phyloP scores from a whole-genome alignment of 148 eudicot species.

The Limonium bicolor region DNA sequence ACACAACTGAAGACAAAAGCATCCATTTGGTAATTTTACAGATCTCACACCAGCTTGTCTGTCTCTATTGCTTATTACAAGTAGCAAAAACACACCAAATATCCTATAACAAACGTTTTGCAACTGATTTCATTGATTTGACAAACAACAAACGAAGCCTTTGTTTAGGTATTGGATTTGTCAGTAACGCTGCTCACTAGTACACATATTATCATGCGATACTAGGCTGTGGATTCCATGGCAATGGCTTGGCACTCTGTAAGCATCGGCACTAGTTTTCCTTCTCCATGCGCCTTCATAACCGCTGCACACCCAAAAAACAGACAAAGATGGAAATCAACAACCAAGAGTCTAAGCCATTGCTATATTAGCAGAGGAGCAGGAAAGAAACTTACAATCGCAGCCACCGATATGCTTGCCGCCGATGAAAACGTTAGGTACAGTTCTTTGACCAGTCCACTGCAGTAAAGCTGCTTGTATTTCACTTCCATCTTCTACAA shows the following conservation, averaged over 20 bases:
- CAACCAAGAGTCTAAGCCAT: neutral
- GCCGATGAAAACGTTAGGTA: constrained; percentile 49
- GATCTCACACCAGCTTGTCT: too few relatives aligned
- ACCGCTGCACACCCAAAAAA: constrained; percentile 41
- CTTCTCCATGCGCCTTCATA: constrained; percentile 22
- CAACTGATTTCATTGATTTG: too few relatives aligned
- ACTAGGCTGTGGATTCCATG: constrained; percentile 5
- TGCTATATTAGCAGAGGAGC: neutral
- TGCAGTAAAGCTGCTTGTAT: constrained; percentile 36
- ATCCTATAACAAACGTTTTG: too few relatives aligned
- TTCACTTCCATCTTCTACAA: constrained; percentile 36
- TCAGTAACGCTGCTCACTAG: too few relatives aligned
- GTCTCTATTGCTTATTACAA: too few relatives aligned
- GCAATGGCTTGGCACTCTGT: constrained; percentile 29
- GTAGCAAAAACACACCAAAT: too few relatives aligned
- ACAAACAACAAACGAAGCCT: too few relatives aligned
- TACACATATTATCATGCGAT: too few relatives aligned
- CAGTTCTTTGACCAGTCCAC: constrained; percentile 57
- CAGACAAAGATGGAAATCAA: neutral
- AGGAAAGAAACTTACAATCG: constrained; percentile 17
- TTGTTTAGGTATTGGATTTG: too few relatives aligned
- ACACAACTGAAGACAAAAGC: too few relatives aligned
- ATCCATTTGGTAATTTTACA: too few relatives aligned
- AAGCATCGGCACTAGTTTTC: constrained; percentile 41
- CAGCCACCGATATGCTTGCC: constrained; percentile 56